Evolutionary conservation across 192 early-diverging fungal species (phyloP).

Genomic region (Spinellus fusiger): DNA sequence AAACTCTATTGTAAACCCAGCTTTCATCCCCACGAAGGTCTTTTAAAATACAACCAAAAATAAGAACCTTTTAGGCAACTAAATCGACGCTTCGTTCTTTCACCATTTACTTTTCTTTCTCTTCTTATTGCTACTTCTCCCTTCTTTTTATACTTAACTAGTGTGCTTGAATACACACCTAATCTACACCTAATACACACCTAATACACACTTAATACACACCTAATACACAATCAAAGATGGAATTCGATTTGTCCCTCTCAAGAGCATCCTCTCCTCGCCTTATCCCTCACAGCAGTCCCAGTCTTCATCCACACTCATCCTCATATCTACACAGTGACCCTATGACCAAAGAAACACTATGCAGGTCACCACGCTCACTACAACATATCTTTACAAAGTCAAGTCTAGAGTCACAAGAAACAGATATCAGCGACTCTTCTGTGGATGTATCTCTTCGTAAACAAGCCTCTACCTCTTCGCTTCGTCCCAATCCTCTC

Average conservation of each 20-base stretch:
- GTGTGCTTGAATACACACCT: not conserved
- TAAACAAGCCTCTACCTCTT: constrained; percentile 11
- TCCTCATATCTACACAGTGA: not conserved
- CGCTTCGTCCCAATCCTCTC: not conserved
- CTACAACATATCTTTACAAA: not conserved
- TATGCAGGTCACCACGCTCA: not conserved
- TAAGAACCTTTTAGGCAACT: not conserved
- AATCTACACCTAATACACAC: not conserved
- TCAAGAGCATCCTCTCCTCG: not conserved
- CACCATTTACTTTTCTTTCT: not conserved
- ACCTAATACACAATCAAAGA: not conserved
- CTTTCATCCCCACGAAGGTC: not conserved
- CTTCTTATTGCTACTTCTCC: not conserved
- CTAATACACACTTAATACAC: not conserved
- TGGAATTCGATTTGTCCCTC: not conserved
- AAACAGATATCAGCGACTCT: constrained; percentile 16
- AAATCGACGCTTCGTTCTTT: not conserved
- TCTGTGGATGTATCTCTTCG: not conserved
- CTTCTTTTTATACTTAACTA: not conserved
- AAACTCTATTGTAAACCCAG: not conserved
- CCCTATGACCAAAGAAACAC: not conserved
- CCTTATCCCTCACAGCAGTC: not conserved
- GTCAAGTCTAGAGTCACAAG: not conserved
- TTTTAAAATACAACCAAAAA: not conserved
- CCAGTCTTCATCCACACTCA: not conserved